Percentiles rank a stretch among this genome's conserved stretches.
These are phyloP conservation scores for Plantago ovata DNA, from an alignment of 257 asterid species.

Conservation along the genomic window DNA sequence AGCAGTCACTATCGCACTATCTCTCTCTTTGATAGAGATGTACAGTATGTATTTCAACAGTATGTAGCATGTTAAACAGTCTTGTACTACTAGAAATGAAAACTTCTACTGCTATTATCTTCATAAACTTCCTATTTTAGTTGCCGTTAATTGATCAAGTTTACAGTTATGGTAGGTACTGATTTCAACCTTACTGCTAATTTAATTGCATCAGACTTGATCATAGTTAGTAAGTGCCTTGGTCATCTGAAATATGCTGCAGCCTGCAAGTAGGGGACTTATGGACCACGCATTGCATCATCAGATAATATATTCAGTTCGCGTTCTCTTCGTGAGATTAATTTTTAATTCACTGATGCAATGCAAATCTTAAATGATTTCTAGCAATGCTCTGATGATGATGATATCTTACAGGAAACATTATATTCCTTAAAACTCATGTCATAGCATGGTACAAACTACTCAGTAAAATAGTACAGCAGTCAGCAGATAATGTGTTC, in stretches of 20 bases:
- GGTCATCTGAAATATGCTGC: conserved; percentile 2
- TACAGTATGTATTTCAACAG: not conserved
- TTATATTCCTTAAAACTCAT: no score
- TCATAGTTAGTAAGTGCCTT: conserved; percentile 12
- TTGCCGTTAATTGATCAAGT: not conserved
- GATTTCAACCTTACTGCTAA: not conserved
- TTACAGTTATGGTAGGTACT: conserved; percentile 1
- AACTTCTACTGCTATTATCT: no score
- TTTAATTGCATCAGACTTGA: conserved; percentile 3
- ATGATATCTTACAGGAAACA: no score
- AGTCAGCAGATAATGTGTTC: not conserved
- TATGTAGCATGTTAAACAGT: no score
- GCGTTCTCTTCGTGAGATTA: no score
- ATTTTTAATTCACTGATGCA: no score
- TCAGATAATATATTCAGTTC: no score
- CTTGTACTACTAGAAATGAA: no score
- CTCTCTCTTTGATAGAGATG: not conserved
- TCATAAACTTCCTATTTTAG: no score
- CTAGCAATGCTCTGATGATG: no score
- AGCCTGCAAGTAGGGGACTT: not conserved
- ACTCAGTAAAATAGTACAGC: not conserved
- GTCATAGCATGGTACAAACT: not conserved
- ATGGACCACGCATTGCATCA: not conserved
- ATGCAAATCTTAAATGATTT: no score
- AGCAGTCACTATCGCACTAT: not conserved